These are phyloP conservation scores for Microcos paniculata DNA, from an alignment of 345 rosid species.

Conservation along the genomic window DNA sequence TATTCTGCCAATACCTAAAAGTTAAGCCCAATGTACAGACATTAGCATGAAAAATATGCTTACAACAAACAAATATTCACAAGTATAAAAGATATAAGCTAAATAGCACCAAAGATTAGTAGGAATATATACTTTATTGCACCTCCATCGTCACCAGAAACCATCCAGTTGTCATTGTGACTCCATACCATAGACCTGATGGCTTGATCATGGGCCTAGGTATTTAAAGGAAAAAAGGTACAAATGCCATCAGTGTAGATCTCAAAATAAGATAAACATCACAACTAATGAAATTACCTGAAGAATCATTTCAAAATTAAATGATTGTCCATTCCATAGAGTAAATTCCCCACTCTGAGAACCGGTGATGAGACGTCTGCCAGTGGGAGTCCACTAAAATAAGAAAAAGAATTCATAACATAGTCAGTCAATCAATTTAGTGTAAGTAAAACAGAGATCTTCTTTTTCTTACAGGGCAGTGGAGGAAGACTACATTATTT, in stretches of 20 bases:
- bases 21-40: constrained; percentile 1
- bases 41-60: not conserved
- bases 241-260: constrained; percentile 11
- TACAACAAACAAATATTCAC: not conserved
- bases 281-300: constrained; percentile 51
- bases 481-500: not conserved
- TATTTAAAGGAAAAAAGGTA: constrained; percentile 4
- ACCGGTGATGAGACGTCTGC: constrained; percentile 94
- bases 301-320: constrained; percentile 95
- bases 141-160: constrained; percentile 99
- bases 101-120: not conserved
- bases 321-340: constrained; percentile 98
- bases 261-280: constrained; percentile 4
- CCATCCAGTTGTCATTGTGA: constrained; percentile 97
- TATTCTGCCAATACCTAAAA: constrained; percentile 95
- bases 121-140: constrained; percentile 57
- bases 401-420: constrained; percentile 7
- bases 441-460: not conserved
- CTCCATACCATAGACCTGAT: constrained; percentile 99
- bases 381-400: constrained; percentile 94
- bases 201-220: constrained; percentile 97
- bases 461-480: not conserved
- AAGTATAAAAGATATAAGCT: not conserved
- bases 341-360: constrained; percentile 98
- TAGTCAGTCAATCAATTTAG: not conserved